Evolutionary conservation across 768 basidiomycete genomes (phyloP), one percentile per base, ranked within the genome.

Genomic region (Lactarius vividus): DNA sequence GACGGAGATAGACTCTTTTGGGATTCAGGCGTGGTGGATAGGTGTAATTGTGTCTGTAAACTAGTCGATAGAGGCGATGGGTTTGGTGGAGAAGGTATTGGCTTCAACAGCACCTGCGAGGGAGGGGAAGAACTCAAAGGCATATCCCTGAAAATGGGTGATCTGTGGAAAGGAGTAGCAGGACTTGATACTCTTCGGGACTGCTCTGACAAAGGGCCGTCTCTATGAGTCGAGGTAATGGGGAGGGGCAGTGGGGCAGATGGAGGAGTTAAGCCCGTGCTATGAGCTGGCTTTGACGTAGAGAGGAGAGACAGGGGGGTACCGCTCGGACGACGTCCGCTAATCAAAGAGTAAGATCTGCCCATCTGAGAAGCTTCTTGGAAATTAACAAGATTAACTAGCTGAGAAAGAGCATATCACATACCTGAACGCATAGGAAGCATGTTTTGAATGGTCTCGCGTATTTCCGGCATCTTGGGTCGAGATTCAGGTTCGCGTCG

Each of bases 381-480:
- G 40, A 37, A 26, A 6, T 62, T 55, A 63, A 44, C 4, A 39
- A 29, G 23, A 28, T n/a, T 1, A 33, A 18, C 29, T 16, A 16
- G 3, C 18, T 3, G 8, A 33, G n/a, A 44, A 33, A 15, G 40
- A 42, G 31, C 13, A 18, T 42, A 33, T 4, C 20, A 62, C 61
- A 28, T 59, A 66, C 65, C 23, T 29, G 61, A 69, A 40, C 64
- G 60, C 46, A 31, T 28, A 10, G 64, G 59, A 33, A 63, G 64
- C 42, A 62, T 40, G 20, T 58, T 44, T 40, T 66, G 70, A 26
- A 71, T 62, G 15, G 62, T 62, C 39, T 54, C 65, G 59, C 74
- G 77, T 33, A 82, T 71, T 16, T 71, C 69, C 37, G 75, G 69
- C 70, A 81, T 80, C 18, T 78, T 74, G 20, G 82, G 82, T 18